Percentiles rank a stretch among this genome's conserved stretches.
phyloP scores from a whole-genome alignment of 139 green algal species.

The Tetraselmis chui region DNA sequence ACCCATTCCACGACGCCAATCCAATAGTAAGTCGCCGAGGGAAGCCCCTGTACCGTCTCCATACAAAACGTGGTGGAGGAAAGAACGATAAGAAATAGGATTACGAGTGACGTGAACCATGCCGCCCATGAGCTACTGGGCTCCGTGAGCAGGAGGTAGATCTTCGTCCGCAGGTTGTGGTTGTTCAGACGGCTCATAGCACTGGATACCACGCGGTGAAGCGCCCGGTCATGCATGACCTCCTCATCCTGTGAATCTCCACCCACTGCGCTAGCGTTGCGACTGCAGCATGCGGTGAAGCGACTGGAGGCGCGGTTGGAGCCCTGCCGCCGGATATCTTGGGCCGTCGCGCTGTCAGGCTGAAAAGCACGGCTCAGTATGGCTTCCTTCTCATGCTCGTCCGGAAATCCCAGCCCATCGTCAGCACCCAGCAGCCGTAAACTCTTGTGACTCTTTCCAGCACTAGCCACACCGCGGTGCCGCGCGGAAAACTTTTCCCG shows the following conservation, averaged over 20 bases:
- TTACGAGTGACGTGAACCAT: slow-evolving; percentile 17
- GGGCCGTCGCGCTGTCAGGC: not conserved
- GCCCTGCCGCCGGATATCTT: not conserved
- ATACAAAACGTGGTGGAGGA: slow-evolving; percentile 33
- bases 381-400: not conserved
- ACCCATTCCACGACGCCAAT: slow-evolving; percentile 13
- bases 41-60: slow-evolving; percentile 23
- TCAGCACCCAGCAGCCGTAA: not conserved
- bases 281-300: not conserved
- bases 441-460: not conserved
- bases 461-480: no score
- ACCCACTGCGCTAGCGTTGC: not conserved
- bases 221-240: not conserved
- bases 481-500: no score
- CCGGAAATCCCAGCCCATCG: not conserved
- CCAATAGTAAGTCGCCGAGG: not conserved
- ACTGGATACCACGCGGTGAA: not conserved
- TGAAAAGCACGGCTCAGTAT: not conserved
- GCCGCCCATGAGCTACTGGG: slow-evolving; percentile 10
- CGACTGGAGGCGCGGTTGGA: not conserved
- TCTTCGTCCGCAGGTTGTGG: not conserved
- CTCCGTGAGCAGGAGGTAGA: slow-evolving; percentile 28
- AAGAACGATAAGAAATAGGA: slow-evolving; percentile 32
- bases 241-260: not conserved
- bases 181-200: not conserved